Conservation (phyloP, 805 yeast genomes). For the Candida caryicola region DNA sequence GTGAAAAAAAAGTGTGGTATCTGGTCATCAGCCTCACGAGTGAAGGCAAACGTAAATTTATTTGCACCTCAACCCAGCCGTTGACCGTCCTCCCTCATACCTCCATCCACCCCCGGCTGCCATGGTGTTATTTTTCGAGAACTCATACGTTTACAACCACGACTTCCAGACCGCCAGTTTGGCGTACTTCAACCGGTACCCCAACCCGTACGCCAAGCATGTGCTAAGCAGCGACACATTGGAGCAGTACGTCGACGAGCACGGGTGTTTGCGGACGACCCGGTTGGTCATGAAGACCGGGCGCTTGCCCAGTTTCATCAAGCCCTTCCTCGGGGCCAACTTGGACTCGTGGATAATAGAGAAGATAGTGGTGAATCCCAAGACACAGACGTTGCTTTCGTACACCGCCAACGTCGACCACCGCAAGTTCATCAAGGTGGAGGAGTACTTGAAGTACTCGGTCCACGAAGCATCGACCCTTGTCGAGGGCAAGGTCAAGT, state of each 20-base stretch:
- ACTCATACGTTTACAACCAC: slow-evolving; percentile 54
- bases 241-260: slow-evolving; percentile 51
- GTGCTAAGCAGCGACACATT: slow-evolving; percentile 82
- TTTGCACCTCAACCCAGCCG: no score
- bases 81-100: no score
- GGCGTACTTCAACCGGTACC: slow-evolving; percentile 63
- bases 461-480: slow-evolving; percentile 33
- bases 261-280: slow-evolving; percentile 69
- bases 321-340: slow-evolving; percentile 67
- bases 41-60: no score
- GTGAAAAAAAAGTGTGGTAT: no score
- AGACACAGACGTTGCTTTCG: slow-evolving; percentile 50
- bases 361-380: slow-evolving; percentile 68
- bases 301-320: slow-evolving; percentile 73
- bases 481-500: slow-evolving; percentile 61
- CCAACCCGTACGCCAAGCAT: slow-evolving; percentile 81
- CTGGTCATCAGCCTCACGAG: no score
- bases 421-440: slow-evolving; percentile 69
- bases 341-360: slow-evolving; percentile 82
- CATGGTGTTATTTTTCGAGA: slow-evolving; percentile 66
- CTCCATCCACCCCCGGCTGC: no score
- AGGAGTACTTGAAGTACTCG: slow-evolving; percentile 66
- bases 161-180: slow-evolving; percentile 71
- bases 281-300: slow-evolving; percentile 77
- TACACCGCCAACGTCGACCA: slow-evolving; percentile 86